phyloP scores from a whole-genome alignment of 805 yeast species.

The Huiozyma sinensis region DNA sequence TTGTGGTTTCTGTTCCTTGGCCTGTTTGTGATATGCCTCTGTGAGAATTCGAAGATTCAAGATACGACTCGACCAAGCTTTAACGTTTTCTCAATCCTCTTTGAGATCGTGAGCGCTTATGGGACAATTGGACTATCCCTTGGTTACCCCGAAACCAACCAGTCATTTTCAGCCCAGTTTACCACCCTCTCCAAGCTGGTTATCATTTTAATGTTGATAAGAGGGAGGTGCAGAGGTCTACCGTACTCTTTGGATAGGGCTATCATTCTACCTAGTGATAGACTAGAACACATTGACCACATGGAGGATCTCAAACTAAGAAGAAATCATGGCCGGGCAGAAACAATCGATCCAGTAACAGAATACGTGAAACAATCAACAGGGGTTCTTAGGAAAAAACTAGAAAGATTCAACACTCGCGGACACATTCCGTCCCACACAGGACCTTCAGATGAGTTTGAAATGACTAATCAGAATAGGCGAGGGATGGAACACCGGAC shows the following conservation, averaged over 20 bases:
- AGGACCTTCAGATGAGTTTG: no score
- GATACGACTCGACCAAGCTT: slow-evolving; percentile 39
- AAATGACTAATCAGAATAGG: no score
- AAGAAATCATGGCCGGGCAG: slow-evolving; percentile 2
- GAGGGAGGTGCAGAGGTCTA: slow-evolving; percentile 94
- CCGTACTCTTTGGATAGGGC: slow-evolving; percentile 94
- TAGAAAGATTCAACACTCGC: neutral
- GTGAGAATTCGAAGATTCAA: slow-evolving; percentile 58
- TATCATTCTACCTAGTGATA: slow-evolving; percentile 68
- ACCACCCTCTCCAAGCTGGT: slow-evolving; percentile 68
- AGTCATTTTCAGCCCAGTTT: slow-evolving; percentile 70
- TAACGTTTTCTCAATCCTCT: slow-evolving; percentile 60
- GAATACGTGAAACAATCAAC: slow-evolving; percentile 18
- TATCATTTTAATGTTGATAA: slow-evolving; percentile 77
- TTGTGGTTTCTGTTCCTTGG: slow-evolving; percentile 89
- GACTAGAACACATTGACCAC: slow-evolving; percentile 50
- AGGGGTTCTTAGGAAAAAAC: slow-evolving; percentile 3
- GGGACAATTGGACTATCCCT: slow-evolving; percentile 92
- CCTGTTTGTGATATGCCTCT: slow-evolving; percentile 73
- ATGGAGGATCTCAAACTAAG: slow-evolving; percentile 34
- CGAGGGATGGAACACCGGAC: no score
- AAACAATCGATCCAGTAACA: slow-evolving; percentile 20
- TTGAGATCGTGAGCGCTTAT: slow-evolving; percentile 89
- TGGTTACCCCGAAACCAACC: slow-evolving; percentile 59
- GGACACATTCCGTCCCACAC: neutral